Conservation (phyloP, 2,329 filamentous ascomycete genomes). For the Sphaerostilbella broomeana region DNA sequence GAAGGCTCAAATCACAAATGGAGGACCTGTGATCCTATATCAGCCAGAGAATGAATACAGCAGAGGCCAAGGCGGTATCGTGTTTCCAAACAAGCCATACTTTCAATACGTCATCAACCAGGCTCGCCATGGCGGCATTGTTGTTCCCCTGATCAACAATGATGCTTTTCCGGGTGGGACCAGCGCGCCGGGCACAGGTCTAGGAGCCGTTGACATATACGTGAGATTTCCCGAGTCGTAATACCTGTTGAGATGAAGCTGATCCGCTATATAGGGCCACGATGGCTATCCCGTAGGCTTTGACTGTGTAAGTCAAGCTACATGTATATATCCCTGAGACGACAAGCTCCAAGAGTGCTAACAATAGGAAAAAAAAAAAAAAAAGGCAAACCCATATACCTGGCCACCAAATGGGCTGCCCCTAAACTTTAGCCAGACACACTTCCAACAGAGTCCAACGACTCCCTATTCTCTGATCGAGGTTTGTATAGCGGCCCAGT, state of each 20-base stretch:
- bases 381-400: constrained; percentile 33
- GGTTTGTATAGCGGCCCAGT: constrained; percentile 27
- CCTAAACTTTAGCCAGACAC: constrained; percentile 36
- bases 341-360: neutral
- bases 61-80: constrained; percentile 34
- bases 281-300: constrained; percentile 40
- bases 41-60: constrained; percentile 82
- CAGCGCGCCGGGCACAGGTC: constrained; percentile 56
- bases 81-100: constrained; percentile 61
- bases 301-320: constrained; percentile 31
- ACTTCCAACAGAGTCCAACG: constrained; percentile 50
- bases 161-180: constrained; percentile 57
- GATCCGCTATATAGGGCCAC: constrained; percentile 16
- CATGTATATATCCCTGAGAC: neutral
- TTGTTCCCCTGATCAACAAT: constrained; percentile 70
- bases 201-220: constrained; percentile 53
- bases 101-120: constrained; percentile 66
- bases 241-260: neutral
- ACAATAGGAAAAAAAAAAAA: too few relatives aligned
- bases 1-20: constrained; percentile 73
- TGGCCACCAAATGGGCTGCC: constrained; percentile 56
- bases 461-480: constrained; percentile 63
- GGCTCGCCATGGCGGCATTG: constrained; percentile 58
- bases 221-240: constrained; percentile 16
- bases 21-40: constrained; percentile 69